Conservation (phyloP, 768 basidiomycete genomes). For the Baorangia bicolor region DNA sequence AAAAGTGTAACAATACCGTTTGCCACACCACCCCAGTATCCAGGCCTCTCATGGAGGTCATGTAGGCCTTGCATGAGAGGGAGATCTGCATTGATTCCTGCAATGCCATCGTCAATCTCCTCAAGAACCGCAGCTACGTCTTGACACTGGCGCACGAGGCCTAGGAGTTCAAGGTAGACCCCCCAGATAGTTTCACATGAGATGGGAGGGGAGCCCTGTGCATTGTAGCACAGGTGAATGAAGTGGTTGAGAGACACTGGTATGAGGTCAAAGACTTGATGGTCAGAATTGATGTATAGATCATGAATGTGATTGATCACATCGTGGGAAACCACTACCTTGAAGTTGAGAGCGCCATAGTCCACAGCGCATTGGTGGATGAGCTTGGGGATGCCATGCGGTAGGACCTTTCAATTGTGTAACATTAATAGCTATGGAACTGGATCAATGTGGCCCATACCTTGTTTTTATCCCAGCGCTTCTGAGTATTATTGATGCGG, state of each 20-base stretch:
- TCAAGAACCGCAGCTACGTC: too few species aligned
- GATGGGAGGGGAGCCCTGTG: background rate
- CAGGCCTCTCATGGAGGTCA: too few species aligned
- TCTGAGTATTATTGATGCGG: constrained; percentile 5
- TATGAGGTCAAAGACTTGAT: constrained; percentile 38
- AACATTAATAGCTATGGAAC: too few species aligned
- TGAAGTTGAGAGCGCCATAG: background rate
- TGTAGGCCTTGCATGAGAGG: too few species aligned
- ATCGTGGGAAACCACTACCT: background rate
- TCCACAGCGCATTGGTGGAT: background rate
- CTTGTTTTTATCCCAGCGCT: constrained; percentile 8
- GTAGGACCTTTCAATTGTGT: too few species aligned
- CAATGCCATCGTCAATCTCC: too few species aligned
- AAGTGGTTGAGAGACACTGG: constrained; percentile 28
- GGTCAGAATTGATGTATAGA: constrained; percentile 33
- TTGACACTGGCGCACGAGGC: too few species aligned
- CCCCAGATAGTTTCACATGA: too few species aligned
- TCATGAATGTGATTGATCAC: background rate
- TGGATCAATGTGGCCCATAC: background rate
- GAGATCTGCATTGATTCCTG: too few species aligned
- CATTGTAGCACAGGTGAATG: background rate
- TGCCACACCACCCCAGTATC: too few species aligned
- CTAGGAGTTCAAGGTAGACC: too few species aligned
- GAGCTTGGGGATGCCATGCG: background rate
- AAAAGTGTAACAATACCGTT: too few species aligned